Percentiles rank a stretch among this genome's conserved stretches.
These are phyloP conservation scores for Alnus rubra DNA, from an alignment of 306 rosid species.

Conservation along the genomic window DNA sequence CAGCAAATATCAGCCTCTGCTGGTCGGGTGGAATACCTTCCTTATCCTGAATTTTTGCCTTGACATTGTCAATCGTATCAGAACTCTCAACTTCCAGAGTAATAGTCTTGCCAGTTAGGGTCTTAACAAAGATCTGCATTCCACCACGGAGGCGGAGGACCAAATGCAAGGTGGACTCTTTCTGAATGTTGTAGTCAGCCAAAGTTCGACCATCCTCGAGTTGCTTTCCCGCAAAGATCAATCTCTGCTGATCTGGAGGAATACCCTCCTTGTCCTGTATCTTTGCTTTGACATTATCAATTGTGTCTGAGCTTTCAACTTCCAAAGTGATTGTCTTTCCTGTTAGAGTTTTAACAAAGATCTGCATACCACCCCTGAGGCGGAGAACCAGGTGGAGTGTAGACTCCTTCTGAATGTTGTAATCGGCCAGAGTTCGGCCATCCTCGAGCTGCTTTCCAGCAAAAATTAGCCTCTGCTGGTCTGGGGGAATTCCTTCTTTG, in stretches of 20 bases:
- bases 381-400: slow-evolving; percentile 1
- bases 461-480: background rate
- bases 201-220: background rate
- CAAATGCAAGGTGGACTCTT: background rate
- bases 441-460: background rate
- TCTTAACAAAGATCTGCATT: background rate
- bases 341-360: background rate
- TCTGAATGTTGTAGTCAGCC: background rate
- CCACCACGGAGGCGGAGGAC: background rate
- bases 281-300: background rate
- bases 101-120: background rate
- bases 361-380: background rate
- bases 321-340: background rate
- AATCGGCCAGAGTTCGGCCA: background rate
- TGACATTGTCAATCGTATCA: background rate
- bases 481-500: background rate
- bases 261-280: background rate
- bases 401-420: background rate
- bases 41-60: background rate
- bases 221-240: background rate
- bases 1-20: background rate
- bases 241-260: slow-evolving; percentile 6
- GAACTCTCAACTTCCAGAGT: background rate
- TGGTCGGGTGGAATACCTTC: background rate
- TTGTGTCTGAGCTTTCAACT: background rate